Evolutionary conservation across 1,284 basidiomycete genomes (phyloP), one percentile per base, ranked within the genome.

Genomic region (Wallemia mellicola): DNA sequence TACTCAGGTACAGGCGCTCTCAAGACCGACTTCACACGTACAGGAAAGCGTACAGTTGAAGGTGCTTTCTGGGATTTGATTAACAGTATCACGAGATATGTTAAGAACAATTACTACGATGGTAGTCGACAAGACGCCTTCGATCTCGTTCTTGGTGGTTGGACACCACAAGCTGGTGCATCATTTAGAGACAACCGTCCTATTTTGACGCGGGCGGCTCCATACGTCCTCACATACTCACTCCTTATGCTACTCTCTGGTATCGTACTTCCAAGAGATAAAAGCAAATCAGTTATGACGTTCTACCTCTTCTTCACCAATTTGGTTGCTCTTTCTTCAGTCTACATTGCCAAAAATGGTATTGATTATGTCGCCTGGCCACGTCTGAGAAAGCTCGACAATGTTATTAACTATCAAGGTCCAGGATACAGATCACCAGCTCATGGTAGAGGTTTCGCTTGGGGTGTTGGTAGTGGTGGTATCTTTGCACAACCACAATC

Each of bases 31-130:
- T 96, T 88, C 68, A 98, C 91, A 9, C 76, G 87, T 58, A 96
- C 89, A 0, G 92, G 89, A 65, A 83, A 84, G 69, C 78, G 91
- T 24, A 87, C 86, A 1, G 78, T 75, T 59, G 78, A 80, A 62
- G 92, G 92, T 27, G 70, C 75, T 27, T 65, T 94, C 57, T 80
- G 89, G 66, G 94, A 98, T 70, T 86, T 87, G 0, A 74, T 81
- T 70, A 98, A 96, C 70, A 83, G 83, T 22, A 69, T 81, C 1
- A 76, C 81, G 71, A 79, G 94, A 62, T 99, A 98, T 68, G 67
- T 95, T 64, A 89, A 83, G 75, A 98, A 98, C 74, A 98, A 95
- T 69, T 91, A 88, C 73, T 86, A 95, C 66, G 94, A 98, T 69
- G 94, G 94, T 3, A 77, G 87, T 59, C 75, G 91, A 66, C 89